Evolutionary conservation across 768 basidiomycete species (phyloP).

Genomic region (Trametes gibbosa): DNA sequence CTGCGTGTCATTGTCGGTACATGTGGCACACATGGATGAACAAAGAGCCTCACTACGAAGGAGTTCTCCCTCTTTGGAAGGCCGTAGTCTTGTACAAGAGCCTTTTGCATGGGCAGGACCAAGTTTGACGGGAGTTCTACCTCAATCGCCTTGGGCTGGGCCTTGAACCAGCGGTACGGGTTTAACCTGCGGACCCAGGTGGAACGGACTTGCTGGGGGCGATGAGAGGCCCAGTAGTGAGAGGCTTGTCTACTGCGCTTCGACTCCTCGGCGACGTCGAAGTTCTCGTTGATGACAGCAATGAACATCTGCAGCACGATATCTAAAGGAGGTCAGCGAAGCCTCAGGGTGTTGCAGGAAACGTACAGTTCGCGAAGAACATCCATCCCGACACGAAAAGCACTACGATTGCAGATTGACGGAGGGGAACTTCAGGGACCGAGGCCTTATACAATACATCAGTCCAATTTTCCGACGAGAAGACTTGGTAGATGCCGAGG

Average conservation of each 20-base stretch:
- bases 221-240: slow-evolving; percentile 60
- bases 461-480: slow-evolving; percentile 96
- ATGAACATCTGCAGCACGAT: slow-evolving; percentile 95
- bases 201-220: slow-evolving; percentile 41
- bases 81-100: slow-evolving; percentile 59
- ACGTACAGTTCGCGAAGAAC: slow-evolving; percentile 88
- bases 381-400: slow-evolving; percentile 82
- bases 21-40: neutral
- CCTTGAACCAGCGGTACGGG: slow-evolving; percentile 81
- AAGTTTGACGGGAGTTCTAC: slow-evolving; percentile 73
- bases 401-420: slow-evolving; percentile 69
- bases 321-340: slow-evolving; percentile 44
- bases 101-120: slow-evolving; percentile 77
- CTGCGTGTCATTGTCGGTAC: neutral
- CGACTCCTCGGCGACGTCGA: slow-evolving; percentile 85
- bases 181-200: slow-evolving; percentile 78
- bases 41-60: slow-evolving; percentile 28
- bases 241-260: slow-evolving; percentile 82
- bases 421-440: slow-evolving; percentile 54
- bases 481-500: slow-evolving; percentile 82
- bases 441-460: slow-evolving; percentile 63
- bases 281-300: slow-evolving; percentile 96
- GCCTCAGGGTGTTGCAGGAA: neutral
- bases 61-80: slow-evolving; percentile 36
- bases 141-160: slow-evolving; percentile 68